Conservation (phyloP, 163 green algal genomes). For the Smithsoniella earleae region DNA sequence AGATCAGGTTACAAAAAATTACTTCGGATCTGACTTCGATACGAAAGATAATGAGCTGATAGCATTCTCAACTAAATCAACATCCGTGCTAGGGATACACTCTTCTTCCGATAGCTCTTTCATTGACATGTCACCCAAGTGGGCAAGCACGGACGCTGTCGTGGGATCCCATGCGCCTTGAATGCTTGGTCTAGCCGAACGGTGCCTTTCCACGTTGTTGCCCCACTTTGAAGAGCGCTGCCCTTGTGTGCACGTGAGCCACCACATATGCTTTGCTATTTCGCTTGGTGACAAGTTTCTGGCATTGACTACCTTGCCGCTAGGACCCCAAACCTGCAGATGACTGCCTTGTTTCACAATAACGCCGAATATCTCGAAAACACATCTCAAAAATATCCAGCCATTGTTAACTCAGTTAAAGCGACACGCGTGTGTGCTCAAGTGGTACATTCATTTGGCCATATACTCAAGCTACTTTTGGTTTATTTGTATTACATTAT, state of each 20-base stretch:
- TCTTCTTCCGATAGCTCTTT: too few relatives aligned
- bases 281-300: neutral
- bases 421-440: neutral
- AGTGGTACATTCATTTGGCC: too few relatives aligned
- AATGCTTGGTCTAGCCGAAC: neutral
- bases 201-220: slow-evolving; percentile 29
- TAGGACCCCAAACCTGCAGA: slow-evolving; percentile 19
- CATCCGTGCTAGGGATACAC: too few relatives aligned
- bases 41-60: too few relatives aligned
- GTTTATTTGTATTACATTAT: neutral
- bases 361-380: neutral
- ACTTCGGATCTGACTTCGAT: too few relatives aligned
- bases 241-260: slow-evolving; percentile 18
- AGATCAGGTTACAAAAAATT: too few relatives aligned
- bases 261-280: slow-evolving; percentile 22
- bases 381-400: neutral
- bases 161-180: slow-evolving; percentile 17
- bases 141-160: too few relatives aligned
- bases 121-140: too few relatives aligned
- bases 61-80: too few relatives aligned
- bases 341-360: neutral
- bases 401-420: neutral
- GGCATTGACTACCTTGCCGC: slow-evolving; percentile 13
- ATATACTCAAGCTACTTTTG: neutral
- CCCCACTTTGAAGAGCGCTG: slow-evolving; percentile 24